Percentiles rank a stretch among this genome's conserved stretches.
phyloP scores from a whole-genome alignment of 2,329 filamentous ascomycete genomes.

The Aspergillus arachidicola region DNA sequence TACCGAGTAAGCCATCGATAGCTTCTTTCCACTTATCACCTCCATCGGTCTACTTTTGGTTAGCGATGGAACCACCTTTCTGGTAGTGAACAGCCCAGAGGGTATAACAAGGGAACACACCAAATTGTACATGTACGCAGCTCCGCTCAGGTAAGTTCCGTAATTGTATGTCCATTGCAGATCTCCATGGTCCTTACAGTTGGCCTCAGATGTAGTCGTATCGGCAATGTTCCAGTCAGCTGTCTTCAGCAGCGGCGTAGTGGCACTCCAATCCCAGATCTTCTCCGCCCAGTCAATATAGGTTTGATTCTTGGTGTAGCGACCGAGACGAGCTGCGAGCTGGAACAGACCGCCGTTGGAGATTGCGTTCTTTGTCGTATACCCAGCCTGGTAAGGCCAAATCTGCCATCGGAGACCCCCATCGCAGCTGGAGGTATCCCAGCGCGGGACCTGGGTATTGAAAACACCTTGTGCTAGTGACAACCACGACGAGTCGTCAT shows the following conservation, averaged over 20 bases:
- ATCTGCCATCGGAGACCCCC: conserved; percentile 88
- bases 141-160: conserved; percentile 59
- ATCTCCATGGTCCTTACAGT: conserved; percentile 57
- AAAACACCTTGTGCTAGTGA: conserved; percentile 78
- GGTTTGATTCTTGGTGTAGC: conserved; percentile 77
- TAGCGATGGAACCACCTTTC: conserved; percentile 19
- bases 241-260: conserved; percentile 54
- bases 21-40: conserved; percentile 59
- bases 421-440: conserved; percentile 67
- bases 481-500: conserved; percentile 71
- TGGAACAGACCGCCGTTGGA: conserved; percentile 62
- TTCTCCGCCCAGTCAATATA: conserved; percentile 78
- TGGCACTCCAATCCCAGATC: conserved; percentile 61
- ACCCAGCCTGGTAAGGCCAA: conserved; percentile 73
- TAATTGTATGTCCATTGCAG: conserved; percentile 63
- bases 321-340: conserved; percentile 67
- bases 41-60: conserved; percentile 40
- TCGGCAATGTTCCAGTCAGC: conserved; percentile 60
- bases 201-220: conserved; percentile 49
- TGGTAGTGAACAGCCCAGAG: neutral
- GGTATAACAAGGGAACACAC: conserved; percentile 31
- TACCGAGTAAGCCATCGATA: conserved; percentile 59
- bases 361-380: conserved; percentile 60
- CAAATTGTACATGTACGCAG: conserved; percentile 60
- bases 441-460: conserved; percentile 73